These are phyloP conservation scores for Pyrenophora graminea DNA, from an alignment of 2,329 filamentous ascomycete genomes.

Conservation along the genomic window DNA sequence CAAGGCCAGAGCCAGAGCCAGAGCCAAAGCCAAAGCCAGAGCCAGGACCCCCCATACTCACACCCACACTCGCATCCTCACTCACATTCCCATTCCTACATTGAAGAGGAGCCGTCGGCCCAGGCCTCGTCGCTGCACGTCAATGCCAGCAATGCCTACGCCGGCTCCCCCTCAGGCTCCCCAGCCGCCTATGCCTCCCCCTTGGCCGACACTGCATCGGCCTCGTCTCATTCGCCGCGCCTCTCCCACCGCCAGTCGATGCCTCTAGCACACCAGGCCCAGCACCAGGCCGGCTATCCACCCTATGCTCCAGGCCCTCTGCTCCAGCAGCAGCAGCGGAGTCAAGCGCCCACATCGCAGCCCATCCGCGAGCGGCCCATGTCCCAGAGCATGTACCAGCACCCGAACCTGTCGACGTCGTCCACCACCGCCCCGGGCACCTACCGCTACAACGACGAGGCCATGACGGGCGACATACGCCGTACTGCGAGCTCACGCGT, in stretches of 20 bases:
- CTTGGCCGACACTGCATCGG: conserved; percentile 30
- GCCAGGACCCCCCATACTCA: conserved; percentile 26
- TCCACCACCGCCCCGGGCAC: conserved; percentile 49
- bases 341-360: conserved; percentile 33
- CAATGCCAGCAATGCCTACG: conserved; percentile 46
- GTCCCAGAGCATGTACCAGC: conserved; percentile 55
- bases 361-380: conserved; percentile 46
- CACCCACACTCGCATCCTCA: background rate
- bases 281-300: conserved; percentile 43
- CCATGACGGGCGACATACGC: conserved; percentile 40
- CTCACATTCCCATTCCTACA: background rate
- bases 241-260: conserved; percentile 51
- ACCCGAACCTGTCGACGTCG: conserved; percentile 53
- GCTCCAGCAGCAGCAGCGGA: conserved; percentile 35
- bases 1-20: conserved; percentile 26
- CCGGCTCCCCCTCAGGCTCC: conserved; percentile 31
- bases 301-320: conserved; percentile 33
- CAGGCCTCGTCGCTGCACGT: conserved; percentile 46
- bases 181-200: conserved; percentile 32
- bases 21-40: conserved; percentile 17
- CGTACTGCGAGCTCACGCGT: conserved; percentile 68
- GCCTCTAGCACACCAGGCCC: conserved; percentile 49
- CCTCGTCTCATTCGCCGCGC: conserved; percentile 37
- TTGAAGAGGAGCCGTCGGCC: conserved; percentile 36
- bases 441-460: conserved; percentile 55